Conservation (phyloP, 108 stramenopile species). For the Skeletonema tropicum region DNA sequence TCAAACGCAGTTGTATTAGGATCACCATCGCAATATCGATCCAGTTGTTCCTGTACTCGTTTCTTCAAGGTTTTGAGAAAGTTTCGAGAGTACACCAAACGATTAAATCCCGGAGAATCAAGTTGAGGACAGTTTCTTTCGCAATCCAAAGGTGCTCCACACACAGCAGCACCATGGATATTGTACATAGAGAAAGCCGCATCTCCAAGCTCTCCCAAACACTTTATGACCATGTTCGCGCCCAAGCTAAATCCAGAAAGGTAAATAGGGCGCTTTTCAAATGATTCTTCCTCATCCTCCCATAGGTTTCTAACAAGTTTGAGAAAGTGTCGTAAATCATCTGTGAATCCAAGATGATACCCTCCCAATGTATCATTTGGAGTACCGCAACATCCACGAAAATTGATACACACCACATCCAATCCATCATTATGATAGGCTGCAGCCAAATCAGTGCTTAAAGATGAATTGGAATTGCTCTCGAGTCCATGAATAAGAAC, state of each 20-base stretch:
- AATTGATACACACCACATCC: slow-evolving; percentile 80
- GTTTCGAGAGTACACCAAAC: slow-evolving; percentile 55
- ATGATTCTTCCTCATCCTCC: slow-evolving; percentile 21
- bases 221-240: slow-evolving; percentile 87
- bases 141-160: slow-evolving; percentile 84
- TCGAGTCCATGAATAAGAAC: slow-evolving; percentile 80
- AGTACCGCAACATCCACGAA: slow-evolving; percentile 83
- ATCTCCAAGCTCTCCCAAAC: slow-evolving; percentile 76
- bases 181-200: slow-evolving; percentile 48
- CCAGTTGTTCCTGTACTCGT: slow-evolving; percentile 51
- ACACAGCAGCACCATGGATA: slow-evolving; percentile 83
- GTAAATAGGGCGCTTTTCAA: slow-evolving; percentile 65
- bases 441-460: slow-evolving; percentile 60
- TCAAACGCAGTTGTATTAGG: slow-evolving; percentile 47
- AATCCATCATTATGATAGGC: slow-evolving; percentile 59
- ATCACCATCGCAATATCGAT: slow-evolving; percentile 45
- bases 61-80: slow-evolving; percentile 63
- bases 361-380: slow-evolving; percentile 61
- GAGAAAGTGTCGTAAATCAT: slow-evolving; percentile 80
- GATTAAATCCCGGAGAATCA: slow-evolving; percentile 66
- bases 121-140: slow-evolving; percentile 61
- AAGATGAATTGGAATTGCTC: slow-evolving; percentile 64
- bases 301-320: slow-evolving; percentile 39
- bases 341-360: slow-evolving; percentile 93
- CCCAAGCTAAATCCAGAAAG: slow-evolving; percentile 90